phyloP scores from a whole-genome alignment of 352 stramenopile species.

The Globisporangium lucens region DNA sequence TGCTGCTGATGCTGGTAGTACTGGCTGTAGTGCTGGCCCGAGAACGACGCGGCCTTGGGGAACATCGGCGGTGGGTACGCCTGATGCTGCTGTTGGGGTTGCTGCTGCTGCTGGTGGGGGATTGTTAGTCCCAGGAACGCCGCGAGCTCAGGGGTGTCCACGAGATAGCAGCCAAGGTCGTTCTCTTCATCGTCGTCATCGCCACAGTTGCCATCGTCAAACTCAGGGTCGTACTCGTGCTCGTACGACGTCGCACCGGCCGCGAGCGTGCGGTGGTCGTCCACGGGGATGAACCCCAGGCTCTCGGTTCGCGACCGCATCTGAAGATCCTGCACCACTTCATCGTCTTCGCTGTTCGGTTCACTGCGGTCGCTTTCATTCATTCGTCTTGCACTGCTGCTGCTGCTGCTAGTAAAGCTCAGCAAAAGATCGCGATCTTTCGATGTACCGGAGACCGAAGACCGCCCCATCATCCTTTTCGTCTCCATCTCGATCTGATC shows the following conservation, averaged over 20 bases:
- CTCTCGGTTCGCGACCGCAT: neutral
- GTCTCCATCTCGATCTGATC: constrained; percentile 7
- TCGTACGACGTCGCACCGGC: neutral
- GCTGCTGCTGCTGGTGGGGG: neutral
- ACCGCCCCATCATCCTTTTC: constrained; percentile 13
- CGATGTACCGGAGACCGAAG: neutral
- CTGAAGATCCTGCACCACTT: neutral
- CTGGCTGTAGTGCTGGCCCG: constrained; percentile 9
- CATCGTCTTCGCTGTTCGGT: neutral
- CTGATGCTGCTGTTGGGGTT: neutral
- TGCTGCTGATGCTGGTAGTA: neutral
- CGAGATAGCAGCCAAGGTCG: constrained; percentile 6
- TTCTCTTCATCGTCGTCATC: neutral
- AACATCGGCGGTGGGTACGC: neutral
- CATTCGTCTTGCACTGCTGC: neutral
- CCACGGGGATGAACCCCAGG: neutral
- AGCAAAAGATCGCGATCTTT: constrained; percentile 5
- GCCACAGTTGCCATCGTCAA: neutral
- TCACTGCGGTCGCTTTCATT: neutral
- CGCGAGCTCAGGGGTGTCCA: constrained; percentile 17
- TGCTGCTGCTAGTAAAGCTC: neutral
- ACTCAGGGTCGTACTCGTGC: neutral
- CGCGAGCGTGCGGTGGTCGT: neutral
- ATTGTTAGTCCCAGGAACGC: constrained; percentile 13
- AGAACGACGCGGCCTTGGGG: constrained; percentile 18